Percentiles rank a stretch among this genome's conserved stretches.
Conservation (phyloP, 2,329 filamentous ascomycete species). For the Aspergillus ibericus region DNA sequence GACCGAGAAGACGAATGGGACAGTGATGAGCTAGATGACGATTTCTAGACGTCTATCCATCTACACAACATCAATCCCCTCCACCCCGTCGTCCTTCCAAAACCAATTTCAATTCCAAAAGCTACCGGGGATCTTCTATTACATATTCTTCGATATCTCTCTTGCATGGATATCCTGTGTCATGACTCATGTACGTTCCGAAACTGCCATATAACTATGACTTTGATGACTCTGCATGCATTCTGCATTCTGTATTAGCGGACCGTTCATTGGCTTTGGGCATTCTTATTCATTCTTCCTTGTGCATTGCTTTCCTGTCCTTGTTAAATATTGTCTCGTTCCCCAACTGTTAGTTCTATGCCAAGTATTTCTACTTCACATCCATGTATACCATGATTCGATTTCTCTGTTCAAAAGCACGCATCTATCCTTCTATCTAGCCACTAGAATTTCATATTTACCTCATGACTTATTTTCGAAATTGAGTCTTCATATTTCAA, state of each 20-base stretch:
- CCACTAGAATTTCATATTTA: not conserved
- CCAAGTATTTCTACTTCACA: not conserved
- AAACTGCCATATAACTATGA: not conserved
- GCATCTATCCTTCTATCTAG: not conserved
- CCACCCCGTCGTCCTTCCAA: not conserved
- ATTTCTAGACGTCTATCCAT: constrained; percentile 20
- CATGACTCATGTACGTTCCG: not conserved
- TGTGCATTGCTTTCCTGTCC: not conserved
- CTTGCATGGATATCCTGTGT: not conserved
- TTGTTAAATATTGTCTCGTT: no score
- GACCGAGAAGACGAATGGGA: constrained; percentile 62
- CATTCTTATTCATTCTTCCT: not conserved
- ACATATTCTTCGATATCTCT: not conserved
- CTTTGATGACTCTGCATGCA: not conserved
- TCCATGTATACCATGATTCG: not conserved
- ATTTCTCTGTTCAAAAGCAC: not conserved
- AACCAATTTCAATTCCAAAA: not conserved
- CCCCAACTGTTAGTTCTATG: not conserved
- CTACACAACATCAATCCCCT: not conserved
- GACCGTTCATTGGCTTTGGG: not conserved
- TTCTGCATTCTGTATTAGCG: not conserved
- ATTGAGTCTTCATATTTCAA: not conserved
- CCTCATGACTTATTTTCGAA: not conserved
- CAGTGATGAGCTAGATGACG: constrained; percentile 56
- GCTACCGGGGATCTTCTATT: not conserved